These are phyloP conservation scores for Coleophoma eucalyptorum DNA, from an alignment of 2,329 filamentous ascomycete genomes.

Conservation along the genomic window DNA sequence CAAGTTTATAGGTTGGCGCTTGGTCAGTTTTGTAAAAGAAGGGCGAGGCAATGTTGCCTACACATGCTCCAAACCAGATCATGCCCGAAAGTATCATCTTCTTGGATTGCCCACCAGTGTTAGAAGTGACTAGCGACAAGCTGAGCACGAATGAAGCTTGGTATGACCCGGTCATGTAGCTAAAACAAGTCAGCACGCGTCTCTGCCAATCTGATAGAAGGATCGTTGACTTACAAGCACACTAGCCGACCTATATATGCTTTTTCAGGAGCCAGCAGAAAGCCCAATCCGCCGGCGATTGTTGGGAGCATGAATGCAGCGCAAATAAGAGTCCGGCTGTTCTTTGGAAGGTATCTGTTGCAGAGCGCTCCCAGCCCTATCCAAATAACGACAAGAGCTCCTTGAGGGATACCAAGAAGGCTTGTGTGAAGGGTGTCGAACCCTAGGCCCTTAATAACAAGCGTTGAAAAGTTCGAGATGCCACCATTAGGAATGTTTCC, in stretches of 20 bases:
- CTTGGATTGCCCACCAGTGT: conserved; percentile 46
- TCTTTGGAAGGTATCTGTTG: no score
- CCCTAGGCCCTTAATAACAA: conserved; percentile 30
- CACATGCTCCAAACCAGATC: conserved; percentile 45
- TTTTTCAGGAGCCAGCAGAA: no score
- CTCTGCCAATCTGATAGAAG: no score
- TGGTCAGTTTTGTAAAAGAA: conserved; percentile 57
- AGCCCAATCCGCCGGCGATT: no score
- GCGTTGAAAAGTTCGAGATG: conserved; percentile 27
- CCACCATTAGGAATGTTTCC: conserved; percentile 12
- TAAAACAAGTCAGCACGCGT: conserved; percentile 6
- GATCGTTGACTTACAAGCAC: no score
- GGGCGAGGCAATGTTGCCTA: conserved; percentile 57
- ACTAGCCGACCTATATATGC: no score
- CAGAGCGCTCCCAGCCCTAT: no score
- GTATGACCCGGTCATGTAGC: conserved; percentile 21
- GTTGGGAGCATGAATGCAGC: no score
- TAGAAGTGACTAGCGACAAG: conserved; percentile 52
- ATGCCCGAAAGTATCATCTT: conserved; percentile 49
- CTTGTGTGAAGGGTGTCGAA: conserved; percentile 11
- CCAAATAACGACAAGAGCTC: no score
- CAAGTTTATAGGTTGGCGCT: conserved; percentile 32
- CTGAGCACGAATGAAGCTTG: conserved; percentile 23
- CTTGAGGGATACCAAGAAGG: no score
- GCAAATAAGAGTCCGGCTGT: no score